Conservation (phyloP, 495 filamentous ascomycete genomes). For the Rusavskia elegans region DNA sequence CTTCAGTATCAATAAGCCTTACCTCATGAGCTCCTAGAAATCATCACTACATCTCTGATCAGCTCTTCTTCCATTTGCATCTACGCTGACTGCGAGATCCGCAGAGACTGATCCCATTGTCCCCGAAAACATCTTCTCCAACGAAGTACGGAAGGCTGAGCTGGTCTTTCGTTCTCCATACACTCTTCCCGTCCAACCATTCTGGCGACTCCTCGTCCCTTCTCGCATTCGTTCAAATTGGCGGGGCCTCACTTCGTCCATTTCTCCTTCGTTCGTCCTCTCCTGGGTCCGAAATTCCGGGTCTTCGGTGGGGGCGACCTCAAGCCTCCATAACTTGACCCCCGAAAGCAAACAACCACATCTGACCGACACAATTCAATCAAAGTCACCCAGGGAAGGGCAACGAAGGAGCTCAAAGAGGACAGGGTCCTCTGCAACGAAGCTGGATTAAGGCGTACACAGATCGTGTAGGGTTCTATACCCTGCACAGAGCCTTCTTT, state of each 20-base stretch:
- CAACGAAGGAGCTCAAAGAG: constrained; percentile 1
- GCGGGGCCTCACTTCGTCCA: constrained; percentile 66
- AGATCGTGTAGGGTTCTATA: not conserved
- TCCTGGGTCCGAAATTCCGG: constrained; percentile 80
- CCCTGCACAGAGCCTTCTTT: not conserved
- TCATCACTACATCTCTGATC: too few species aligned
- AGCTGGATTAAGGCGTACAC: not conserved
- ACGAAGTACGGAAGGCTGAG: constrained; percentile 8
- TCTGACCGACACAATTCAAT: not conserved
- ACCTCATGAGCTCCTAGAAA: too few species aligned
- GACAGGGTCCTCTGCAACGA: constrained; percentile 8
- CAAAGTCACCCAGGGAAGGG: constrained; percentile 5
- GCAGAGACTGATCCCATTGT: too few species aligned
- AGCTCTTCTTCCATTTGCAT: too few species aligned
- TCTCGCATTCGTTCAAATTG: constrained; percentile 71
- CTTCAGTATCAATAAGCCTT: too few species aligned
- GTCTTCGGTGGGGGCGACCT: constrained; percentile 91
- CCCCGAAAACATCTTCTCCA: not conserved
- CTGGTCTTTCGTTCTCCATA: constrained; percentile 10
- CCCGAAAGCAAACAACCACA: constrained; percentile 6
- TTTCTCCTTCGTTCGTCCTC: constrained; percentile 78
- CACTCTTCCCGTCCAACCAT: not conserved
- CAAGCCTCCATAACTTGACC: constrained; percentile 88
- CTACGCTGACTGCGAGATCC: too few species aligned
- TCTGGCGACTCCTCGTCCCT: constrained; percentile 13